Percentiles rank a stretch among this genome's conserved stretches.
phyloP scores from a whole-genome alignment of 805 yeast genomes.

The Lipomyces kockii region DNA sequence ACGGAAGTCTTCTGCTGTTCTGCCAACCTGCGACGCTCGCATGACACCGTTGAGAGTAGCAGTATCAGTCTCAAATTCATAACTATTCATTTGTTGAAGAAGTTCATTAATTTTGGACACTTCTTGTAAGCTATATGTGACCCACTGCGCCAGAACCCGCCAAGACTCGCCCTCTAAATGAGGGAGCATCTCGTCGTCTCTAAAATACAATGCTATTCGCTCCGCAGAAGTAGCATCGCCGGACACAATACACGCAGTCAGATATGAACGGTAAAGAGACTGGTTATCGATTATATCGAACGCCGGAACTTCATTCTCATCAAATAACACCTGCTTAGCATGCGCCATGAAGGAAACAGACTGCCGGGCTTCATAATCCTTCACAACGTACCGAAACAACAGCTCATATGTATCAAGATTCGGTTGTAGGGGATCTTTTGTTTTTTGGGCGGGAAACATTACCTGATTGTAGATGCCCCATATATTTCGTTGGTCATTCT shows the following conservation, averaged over 20 bases:
- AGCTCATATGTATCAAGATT: slow-evolving; percentile 34
- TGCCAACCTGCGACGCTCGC: slow-evolving; percentile 26
- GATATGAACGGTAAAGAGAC: slow-evolving; percentile 27
- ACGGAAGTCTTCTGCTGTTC: slow-evolving; percentile 11
- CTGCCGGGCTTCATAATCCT: slow-evolving; percentile 17
- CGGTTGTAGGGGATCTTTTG: slow-evolving; percentile 12
- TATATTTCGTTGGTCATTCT: slow-evolving; percentile 19
- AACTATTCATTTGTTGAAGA: slow-evolving; percentile 32
- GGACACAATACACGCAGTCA: slow-evolving; percentile 29
- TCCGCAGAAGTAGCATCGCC: slow-evolving; percentile 10
- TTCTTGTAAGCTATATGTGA: slow-evolving; percentile 39
- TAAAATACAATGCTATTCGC: slow-evolving; percentile 10
- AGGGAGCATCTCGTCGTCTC: slow-evolving; percentile 17
- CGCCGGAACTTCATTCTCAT: slow-evolving; percentile 12
- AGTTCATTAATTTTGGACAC: slow-evolving; percentile 24
- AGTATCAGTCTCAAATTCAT: slow-evolving; percentile 38
- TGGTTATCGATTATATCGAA: slow-evolving; percentile 25
- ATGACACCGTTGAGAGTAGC: slow-evolving; percentile 28
- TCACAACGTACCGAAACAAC: slow-evolving; percentile 30
- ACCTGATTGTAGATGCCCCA: slow-evolving; percentile 24
- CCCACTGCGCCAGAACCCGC: slow-evolving; percentile 47
- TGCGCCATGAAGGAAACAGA: slow-evolving; percentile 22
- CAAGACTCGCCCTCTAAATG: slow-evolving; percentile 44
- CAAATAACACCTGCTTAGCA: slow-evolving; percentile 19
- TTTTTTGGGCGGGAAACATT: not conserved